These are phyloP conservation scores for Aspergillus baeticus DNA, from an alignment of 495 filamentous ascomycete species.

Conservation along the genomic window DNA sequence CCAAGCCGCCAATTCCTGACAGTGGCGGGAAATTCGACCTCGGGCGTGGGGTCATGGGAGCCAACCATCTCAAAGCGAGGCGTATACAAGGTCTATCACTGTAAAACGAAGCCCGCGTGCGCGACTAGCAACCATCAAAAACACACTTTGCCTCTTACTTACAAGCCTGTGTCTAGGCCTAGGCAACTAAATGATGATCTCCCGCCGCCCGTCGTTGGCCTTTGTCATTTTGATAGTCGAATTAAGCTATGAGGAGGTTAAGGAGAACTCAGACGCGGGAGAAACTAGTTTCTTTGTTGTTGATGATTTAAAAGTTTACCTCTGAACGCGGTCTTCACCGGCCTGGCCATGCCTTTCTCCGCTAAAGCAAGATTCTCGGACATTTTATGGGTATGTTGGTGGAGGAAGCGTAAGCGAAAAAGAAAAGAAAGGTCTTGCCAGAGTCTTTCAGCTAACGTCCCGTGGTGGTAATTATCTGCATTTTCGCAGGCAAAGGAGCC, in stretches of 20 bases:
- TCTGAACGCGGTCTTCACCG: not conserved
- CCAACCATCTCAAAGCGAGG: not conserved
- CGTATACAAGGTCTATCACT: not conserved
- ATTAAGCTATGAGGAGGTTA: not conserved
- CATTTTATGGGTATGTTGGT: not conserved
- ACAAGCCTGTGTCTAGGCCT: not conserved
- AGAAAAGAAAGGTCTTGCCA: constrained; percentile 2
- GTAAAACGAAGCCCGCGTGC: not conserved
- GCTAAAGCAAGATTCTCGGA: not conserved
- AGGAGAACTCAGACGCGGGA: not conserved
- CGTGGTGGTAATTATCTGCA: constrained; percentile 16
- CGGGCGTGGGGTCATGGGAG: not conserved
- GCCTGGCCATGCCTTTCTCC: not conserved
- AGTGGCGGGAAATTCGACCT: not conserved
- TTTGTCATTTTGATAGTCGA: not conserved
- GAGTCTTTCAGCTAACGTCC: constrained; percentile 8
- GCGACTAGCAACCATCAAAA: not conserved
- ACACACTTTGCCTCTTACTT: constrained; percentile 5
- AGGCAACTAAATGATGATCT: constrained; percentile 22
- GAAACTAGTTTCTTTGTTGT: not conserved
- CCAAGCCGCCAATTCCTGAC: not conserved
- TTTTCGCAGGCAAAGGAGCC: constrained; percentile 2
- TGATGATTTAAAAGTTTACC: not conserved
- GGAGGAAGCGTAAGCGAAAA: not conserved
- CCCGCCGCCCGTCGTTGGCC: constrained; percentile 12